Evolutionary conservation across 208 protist genomes (phyloP).

Genomic region (Leishmania mexicana): DNA sequence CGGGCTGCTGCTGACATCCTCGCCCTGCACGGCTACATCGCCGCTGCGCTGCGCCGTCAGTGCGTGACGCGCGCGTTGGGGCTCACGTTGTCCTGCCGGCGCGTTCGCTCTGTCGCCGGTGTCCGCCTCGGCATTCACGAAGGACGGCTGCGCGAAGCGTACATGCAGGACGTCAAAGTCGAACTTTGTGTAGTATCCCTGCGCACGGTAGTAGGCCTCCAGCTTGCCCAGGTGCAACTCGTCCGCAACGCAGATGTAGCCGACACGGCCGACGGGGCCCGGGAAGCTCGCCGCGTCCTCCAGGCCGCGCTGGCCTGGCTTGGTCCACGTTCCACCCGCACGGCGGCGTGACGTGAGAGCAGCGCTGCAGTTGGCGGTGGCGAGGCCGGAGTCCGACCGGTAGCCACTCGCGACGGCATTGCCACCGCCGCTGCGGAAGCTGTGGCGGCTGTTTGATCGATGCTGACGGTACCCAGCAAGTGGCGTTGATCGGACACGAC

Average conservation of each 20-base stretch:
- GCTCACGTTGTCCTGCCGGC: constrained; percentile 4
- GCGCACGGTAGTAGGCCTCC: constrained; percentile 56
- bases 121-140: constrained; percentile 13
- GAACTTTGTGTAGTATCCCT: constrained; percentile 82
- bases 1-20: neutral
- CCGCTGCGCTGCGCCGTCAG: neutral
- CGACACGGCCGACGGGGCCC: constrained; percentile 50
- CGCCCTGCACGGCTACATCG: neutral
- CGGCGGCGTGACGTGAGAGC: constrained; percentile 14
- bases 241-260: constrained; percentile 79
- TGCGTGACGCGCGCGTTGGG: neutral
- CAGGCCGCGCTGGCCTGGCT: constrained; percentile 26
- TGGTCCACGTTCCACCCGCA: constrained; percentile 27
- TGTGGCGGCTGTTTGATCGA: constrained; percentile 31
- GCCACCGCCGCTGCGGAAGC: constrained; percentile 6
- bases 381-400: constrained; percentile 19
- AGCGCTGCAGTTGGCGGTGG: neutral
- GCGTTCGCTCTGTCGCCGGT: neutral
- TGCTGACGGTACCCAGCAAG: constrained; percentile 11
- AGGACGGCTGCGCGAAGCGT: constrained; percentile 50
- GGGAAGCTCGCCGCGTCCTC: constrained; percentile 22
- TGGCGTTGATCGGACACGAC: neutral
- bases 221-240: constrained; percentile 70
- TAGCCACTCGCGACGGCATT: constrained; percentile 12
- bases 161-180: constrained; percentile 81